Evolutionary conservation across 2,329 filamentous ascomycete genomes (phyloP).

Genomic region (Penicillium sp.): DNA sequence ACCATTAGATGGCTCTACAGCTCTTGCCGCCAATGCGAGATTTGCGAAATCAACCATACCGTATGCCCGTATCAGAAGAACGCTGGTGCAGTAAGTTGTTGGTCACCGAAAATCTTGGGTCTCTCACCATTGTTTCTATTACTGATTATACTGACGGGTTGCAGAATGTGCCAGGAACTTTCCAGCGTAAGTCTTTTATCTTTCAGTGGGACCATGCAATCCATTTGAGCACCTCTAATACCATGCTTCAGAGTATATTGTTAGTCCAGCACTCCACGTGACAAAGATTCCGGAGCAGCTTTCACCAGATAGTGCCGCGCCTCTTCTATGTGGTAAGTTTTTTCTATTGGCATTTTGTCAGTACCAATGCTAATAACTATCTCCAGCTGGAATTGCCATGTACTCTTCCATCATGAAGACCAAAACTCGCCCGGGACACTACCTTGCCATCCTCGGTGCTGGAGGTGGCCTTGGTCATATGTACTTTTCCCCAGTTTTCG

Average conservation of each 20-base stretch:
- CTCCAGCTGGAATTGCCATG: slow-evolving; percentile 38
- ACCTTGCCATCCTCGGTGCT: slow-evolving; percentile 37
- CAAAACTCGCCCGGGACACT: slow-evolving; percentile 34
- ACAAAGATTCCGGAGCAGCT: slow-evolving; percentile 37
- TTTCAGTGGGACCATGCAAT: not conserved
- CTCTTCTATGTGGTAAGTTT: slow-evolving; percentile 38
- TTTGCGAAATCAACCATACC: slow-evolving; percentile 39
- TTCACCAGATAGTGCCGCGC: slow-evolving; percentile 33
- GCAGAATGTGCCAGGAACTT: slow-evolving; percentile 40
- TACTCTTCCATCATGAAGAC: slow-evolving; percentile 42
- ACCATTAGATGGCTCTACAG: slow-evolving; percentile 37
- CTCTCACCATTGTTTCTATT: not conserved
- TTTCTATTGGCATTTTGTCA: not conserved
- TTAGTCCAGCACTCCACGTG: slow-evolving; percentile 36
- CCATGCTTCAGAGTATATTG: slow-evolving; percentile 31
- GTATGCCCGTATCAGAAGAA: slow-evolving; percentile 41
- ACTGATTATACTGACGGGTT: not conserved
- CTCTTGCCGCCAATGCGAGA: slow-evolving; percentile 39
- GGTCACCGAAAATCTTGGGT: not conserved
- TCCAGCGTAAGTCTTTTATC: slow-evolving; percentile 29
- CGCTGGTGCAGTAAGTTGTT: slow-evolving; percentile 33
- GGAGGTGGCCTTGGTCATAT: slow-evolving; percentile 42
- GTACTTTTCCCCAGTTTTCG: slow-evolving; percentile 18
- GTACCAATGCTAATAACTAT: not conserved
- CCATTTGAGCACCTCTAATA: not conserved